These are phyloP conservation scores for Lipomyces starkeyi DNA, from an alignment of 805 yeast species.

Conservation along the genomic window DNA sequence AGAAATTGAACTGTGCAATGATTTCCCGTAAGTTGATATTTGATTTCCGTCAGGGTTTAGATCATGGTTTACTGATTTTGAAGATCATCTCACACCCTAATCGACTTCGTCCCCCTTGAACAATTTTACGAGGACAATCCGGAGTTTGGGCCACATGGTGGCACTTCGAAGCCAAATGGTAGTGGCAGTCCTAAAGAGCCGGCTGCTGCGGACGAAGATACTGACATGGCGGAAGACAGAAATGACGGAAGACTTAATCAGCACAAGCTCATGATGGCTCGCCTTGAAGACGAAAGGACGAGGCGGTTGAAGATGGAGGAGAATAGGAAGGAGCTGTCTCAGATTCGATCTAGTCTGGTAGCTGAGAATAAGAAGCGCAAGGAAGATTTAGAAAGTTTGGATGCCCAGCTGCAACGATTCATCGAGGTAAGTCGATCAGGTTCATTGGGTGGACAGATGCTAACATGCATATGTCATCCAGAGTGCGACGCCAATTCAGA, in stretches of 20 bases:
- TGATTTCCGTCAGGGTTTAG: not conserved
- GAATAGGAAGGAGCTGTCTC: slow-evolving; percentile 13
- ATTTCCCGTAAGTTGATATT: slow-evolving; percentile 27
- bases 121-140: slow-evolving; percentile 28
- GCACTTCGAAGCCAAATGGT: not conserved
- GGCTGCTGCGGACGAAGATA: not conserved
- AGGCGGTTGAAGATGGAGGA: slow-evolving; percentile 21
- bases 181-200: not conserved
- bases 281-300: slow-evolving; percentile 31
- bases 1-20: slow-evolving; percentile 32
- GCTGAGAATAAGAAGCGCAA: slow-evolving; percentile 25
- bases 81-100: slow-evolving; percentile 23
- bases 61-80: not conserved
- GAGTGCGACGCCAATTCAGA: slow-evolving; percentile 33
- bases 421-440: slow-evolving; percentile 26
- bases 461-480: not conserved
- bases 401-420: slow-evolving; percentile 31
- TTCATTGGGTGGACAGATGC: not conserved
- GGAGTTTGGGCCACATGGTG: slow-evolving; percentile 8
- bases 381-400: slow-evolving; percentile 28
- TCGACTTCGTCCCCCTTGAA: slow-evolving; percentile 33
- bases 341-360: slow-evolving; percentile 13
- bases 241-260: not conserved
- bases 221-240: not conserved
- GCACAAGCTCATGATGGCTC: slow-evolving; percentile 28